Percentiles rank a stretch among this genome's conserved stretches.
Evolutionary conservation across 108 stramenopile genomes (phyloP).

Genomic region (Heterococcus sp.): DNA sequence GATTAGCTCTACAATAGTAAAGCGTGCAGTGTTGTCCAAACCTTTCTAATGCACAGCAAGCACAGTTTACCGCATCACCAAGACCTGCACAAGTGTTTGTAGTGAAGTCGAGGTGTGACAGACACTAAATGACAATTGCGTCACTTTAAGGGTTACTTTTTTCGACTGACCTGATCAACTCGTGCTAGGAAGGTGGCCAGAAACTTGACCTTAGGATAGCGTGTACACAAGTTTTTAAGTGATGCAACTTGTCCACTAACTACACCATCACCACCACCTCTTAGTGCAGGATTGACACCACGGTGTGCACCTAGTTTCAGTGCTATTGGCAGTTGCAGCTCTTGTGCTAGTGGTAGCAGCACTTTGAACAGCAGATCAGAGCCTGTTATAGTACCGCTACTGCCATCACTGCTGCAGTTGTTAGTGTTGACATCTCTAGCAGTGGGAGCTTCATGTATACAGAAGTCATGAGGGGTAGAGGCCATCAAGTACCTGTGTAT

Average conservation of each 20-base stretch:
- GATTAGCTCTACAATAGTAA: too few species aligned
- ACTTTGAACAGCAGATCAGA: constrained; percentile 37
- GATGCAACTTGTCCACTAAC: neutral
- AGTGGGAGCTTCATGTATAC: neutral
- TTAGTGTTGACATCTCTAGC: neutral
- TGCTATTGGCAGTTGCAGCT: constrained; percentile 73
- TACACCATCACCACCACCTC: constrained; percentile 46
- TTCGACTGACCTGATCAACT: constrained; percentile 44
- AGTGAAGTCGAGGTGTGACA: too few species aligned
- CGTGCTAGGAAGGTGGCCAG: constrained; percentile 79
- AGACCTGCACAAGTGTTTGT: too few species aligned
- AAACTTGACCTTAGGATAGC: constrained; percentile 63
- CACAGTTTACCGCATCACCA: too few species aligned
- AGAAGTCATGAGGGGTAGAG: constrained; percentile 78
- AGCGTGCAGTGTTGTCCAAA: too few species aligned
- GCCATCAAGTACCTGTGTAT: constrained; percentile 94
- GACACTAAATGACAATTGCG: too few species aligned
- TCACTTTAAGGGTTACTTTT: too few species aligned
- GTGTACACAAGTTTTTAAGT: neutral
- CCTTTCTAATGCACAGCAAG: too few species aligned
- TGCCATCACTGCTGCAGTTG: neutral
- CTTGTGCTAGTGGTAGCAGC: constrained; percentile 73
- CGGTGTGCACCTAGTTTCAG: constrained; percentile 82
- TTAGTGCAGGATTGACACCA: constrained; percentile 66
- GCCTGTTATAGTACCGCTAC: neutral